Conservation (phyloP, 1,139 yeast species). For the Groenewaldozyma sp. region DNA sequence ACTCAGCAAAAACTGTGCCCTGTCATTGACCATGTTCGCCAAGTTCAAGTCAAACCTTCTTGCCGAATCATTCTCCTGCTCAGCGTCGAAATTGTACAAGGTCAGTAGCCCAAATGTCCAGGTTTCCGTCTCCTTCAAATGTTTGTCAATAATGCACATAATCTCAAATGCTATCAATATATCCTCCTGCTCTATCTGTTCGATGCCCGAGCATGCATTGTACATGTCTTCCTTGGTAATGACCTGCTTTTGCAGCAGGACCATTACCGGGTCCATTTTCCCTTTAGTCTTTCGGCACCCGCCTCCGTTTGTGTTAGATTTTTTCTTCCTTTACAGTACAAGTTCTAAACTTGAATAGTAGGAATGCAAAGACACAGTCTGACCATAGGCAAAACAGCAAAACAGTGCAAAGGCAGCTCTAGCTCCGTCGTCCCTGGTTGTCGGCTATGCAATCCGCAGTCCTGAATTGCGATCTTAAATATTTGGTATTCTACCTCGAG, state of each 20-base stretch:
- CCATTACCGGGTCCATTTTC: constrained; percentile 23
- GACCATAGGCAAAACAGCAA: too few species aligned
- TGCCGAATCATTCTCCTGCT: constrained; percentile 8
- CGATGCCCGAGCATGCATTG: constrained; percentile 19
- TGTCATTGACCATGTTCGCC: constrained; percentile 25
- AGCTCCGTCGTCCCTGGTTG: too few species aligned
- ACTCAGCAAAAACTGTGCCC: constrained; percentile 23
- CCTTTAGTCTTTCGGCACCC: too few species aligned
- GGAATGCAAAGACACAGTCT: too few species aligned
- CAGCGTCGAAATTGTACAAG: constrained; percentile 22
- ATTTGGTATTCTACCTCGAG: too few species aligned
- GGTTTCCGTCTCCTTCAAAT: constrained; percentile 23
- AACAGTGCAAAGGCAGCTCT: too few species aligned
- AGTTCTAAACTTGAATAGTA: too few species aligned
- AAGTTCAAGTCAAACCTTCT: constrained; percentile 28
- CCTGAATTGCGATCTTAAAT: too few species aligned
- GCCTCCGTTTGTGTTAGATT: too few species aligned
- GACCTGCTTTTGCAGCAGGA: constrained; percentile 17
- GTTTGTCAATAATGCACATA: constrained; percentile 20
- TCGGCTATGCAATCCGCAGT: too few species aligned
- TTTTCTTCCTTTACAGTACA: too few species aligned
- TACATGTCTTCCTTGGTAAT: constrained; percentile 20
- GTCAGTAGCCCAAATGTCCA: constrained; percentile 25
- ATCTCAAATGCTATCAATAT: constrained; percentile 24
- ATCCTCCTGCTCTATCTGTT: constrained; percentile 21